Percentiles rank a stretch among this genome's conserved stretches.
Conservation (phyloP, 331 rosid genomes). For the Cydonia oblonga region DNA sequence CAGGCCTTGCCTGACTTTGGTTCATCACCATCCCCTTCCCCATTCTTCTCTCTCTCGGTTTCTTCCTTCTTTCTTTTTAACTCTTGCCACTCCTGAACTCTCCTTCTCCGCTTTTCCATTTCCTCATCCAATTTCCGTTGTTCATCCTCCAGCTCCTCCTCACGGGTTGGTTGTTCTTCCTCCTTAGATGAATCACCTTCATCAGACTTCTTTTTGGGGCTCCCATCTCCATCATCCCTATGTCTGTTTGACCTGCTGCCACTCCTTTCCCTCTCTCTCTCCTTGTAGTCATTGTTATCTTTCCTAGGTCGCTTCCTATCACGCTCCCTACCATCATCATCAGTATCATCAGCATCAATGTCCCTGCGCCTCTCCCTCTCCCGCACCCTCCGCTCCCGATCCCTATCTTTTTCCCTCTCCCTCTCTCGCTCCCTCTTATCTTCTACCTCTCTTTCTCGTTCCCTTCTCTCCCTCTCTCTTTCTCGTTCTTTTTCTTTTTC, state of each 20-base stretch:
- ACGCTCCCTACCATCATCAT: constrained; percentile 47
- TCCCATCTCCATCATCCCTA: constrained; percentile 37
- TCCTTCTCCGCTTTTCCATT: constrained; percentile 86
- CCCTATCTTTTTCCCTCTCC: constrained; percentile 40
- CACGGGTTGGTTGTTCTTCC: constrained; percentile 40
- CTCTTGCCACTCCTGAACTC: constrained; percentile 95
- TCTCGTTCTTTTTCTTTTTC: constrained; percentile 19
- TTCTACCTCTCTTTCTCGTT: constrained; percentile 25
- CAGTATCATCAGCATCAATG: constrained; percentile 41
- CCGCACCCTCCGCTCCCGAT: constrained; percentile 31
- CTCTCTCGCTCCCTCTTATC: constrained; percentile 7
- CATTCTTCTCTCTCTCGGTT: constrained; percentile 58
- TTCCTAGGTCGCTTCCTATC: constrained; percentile 59
- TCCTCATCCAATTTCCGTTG: constrained; percentile 75
- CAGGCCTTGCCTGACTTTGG: constrained; percentile 62
- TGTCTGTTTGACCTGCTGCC: constrained; percentile 36
- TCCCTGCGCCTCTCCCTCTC: constrained; percentile 54
- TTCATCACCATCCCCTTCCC: constrained; percentile 47
- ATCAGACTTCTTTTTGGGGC: constrained; percentile 44
- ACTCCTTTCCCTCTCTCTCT: constrained; percentile 41
- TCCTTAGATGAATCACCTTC: constrained; percentile 38
- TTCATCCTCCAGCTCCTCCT: constrained; percentile 77
- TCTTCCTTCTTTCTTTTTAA: constrained; percentile 73
- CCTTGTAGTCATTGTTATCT: constrained; percentile 46
- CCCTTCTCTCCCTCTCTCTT: constrained; percentile 12